Conservation (phyloP, 2,329 filamentous ascomycete genomes). For the Lachnellula hyalina region DNA sequence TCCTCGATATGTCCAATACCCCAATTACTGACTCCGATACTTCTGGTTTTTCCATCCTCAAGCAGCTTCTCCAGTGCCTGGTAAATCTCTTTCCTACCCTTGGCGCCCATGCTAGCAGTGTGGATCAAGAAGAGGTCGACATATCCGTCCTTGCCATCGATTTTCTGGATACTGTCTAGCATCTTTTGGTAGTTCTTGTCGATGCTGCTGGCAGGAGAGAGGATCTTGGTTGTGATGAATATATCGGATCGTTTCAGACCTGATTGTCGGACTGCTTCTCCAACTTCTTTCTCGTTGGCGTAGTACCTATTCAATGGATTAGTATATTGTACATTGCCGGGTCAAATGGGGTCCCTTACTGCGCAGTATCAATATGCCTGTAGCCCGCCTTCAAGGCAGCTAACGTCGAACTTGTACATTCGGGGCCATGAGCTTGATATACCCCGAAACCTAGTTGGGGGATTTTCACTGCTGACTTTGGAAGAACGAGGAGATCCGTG, state of each 20-base stretch:
- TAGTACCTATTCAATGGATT: conserved; percentile 49
- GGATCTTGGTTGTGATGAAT: conserved; percentile 68
- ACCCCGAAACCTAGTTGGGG: conserved; percentile 68
- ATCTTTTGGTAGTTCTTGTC: conserved; percentile 50
- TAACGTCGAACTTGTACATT: conserved; percentile 53
- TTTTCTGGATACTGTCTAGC: conserved; percentile 8
- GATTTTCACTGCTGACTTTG: conserved; percentile 41
- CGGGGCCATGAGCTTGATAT: conserved; percentile 51
- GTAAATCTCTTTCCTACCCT: conserved; percentile 59
- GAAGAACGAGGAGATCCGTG: conserved; percentile 19
- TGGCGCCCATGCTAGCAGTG: conserved; percentile 50
- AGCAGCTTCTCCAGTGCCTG: conserved; percentile 57
- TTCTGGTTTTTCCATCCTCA: conserved; percentile 53
- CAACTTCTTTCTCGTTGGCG: conserved; percentile 62
- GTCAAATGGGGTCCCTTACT: conserved; percentile 15
- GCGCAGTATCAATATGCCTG: conserved; percentile 60
- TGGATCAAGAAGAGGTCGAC: conserved; percentile 56
- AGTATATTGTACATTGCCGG: neutral
- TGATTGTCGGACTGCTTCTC: conserved; percentile 54
- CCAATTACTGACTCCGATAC: conserved; percentile 71
- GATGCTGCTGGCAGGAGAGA: conserved; percentile 45
- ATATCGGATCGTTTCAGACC: conserved; percentile 52
- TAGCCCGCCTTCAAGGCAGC: conserved; percentile 54
- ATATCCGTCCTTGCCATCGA: conserved; percentile 11
- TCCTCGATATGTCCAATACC: conserved; percentile 63